Base-by-base conservation (phyloP, 106 monocot genomes). In the Alisma plantagoaquatica region DNA sequence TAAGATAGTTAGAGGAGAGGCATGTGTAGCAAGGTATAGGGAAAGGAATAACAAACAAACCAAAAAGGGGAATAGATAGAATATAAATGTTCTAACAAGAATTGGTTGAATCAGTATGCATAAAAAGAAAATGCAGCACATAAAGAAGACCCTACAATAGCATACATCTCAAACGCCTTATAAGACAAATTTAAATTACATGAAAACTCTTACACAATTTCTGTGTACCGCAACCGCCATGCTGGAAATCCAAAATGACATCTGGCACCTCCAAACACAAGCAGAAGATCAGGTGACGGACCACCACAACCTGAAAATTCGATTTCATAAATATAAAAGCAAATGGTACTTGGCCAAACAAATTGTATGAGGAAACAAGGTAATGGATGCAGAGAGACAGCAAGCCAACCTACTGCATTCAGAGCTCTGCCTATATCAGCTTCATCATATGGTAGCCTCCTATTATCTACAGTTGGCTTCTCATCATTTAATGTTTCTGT, bases 241-340 rank as follows among this genome's bases (percentile, higher is more conserved):
- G 90, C 77, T 49, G 90, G 90, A 74, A 90, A 90, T 28, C 90
- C 90, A 60, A 80, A 75, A 67, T 80, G 90, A 33, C 90, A 90
- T 64, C 90, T 76, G 2, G 74, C 84, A 31, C 83, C 80, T 47
- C 80, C 76, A 75, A 77, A 83, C 15, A 90, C 67, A 56, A 90
- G 83, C 42, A 89, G 77, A 30, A 89, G 79, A 57, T 84, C 80
- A 42, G 90, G 90, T 18, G 83, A 77, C 33, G 80, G 73, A 41
- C 77, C 90, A 31, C 73, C 65, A 77, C 38, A 71, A 50, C 90
- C 90, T 90, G 64, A 45, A 17, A 42, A 12, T 7, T 14, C 6
- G 35, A 7, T 6, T 38, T 38, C 6, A 7, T 38, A 7, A 38
- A 38, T 14, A 18, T 7, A 12, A 63, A 63, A 23, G 24, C 16